A percentile compares a stretch with the other conserved stretches of the same genome.
phyloP scores from a whole-genome alignment of 2,329 filamentous ascomycete species.

The Stemphylium beticola region DNA sequence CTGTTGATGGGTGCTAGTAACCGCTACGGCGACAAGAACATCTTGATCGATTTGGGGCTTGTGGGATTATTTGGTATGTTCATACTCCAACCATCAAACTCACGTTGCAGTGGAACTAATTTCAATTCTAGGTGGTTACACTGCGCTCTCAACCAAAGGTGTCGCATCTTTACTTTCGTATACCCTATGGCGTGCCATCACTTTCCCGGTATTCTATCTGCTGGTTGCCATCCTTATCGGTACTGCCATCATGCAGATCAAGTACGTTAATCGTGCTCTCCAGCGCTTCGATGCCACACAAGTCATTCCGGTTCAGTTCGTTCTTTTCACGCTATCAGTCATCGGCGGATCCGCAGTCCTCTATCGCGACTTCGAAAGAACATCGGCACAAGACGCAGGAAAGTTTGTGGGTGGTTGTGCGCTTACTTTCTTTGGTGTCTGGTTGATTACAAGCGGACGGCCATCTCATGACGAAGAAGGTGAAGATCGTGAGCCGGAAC shows the following conservation, averaged over 20 bases:
- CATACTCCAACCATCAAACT: not conserved
- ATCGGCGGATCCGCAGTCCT: constrained; percentile 92
- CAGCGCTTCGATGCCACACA: constrained; percentile 97
- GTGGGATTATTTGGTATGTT: constrained; percentile 85
- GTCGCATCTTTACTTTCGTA: constrained; percentile 94
- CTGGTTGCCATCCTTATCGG: constrained; percentile 78
- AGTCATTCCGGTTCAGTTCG: constrained; percentile 97
- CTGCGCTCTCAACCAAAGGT: constrained; percentile 94
- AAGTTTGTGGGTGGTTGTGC: constrained; percentile 92
- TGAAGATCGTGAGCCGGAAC: constrained; percentile 47
- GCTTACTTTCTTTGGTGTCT: constrained; percentile 95
- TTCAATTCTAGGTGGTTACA: constrained; percentile 74
- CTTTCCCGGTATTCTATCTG: constrained; percentile 89
- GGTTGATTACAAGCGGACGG: constrained; percentile 89
- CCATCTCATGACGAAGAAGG: constrained; percentile 51
- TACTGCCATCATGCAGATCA: constrained; percentile 95
- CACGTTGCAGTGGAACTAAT: constrained; percentile 20
- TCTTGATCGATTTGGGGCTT: constrained; percentile 89
- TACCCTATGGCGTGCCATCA: constrained; percentile 84
- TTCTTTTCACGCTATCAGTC: constrained; percentile 93
- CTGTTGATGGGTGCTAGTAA: constrained; percentile 82
- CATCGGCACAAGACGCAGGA: constrained; percentile 71
- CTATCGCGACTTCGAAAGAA: constrained; percentile 92
- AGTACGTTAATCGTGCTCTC: constrained; percentile 88
- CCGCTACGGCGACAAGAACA: constrained; percentile 81